Evolutionary conservation across 495 filamentous ascomycete species (phyloP).

Genomic region (Endocarpon pusillum): DNA sequence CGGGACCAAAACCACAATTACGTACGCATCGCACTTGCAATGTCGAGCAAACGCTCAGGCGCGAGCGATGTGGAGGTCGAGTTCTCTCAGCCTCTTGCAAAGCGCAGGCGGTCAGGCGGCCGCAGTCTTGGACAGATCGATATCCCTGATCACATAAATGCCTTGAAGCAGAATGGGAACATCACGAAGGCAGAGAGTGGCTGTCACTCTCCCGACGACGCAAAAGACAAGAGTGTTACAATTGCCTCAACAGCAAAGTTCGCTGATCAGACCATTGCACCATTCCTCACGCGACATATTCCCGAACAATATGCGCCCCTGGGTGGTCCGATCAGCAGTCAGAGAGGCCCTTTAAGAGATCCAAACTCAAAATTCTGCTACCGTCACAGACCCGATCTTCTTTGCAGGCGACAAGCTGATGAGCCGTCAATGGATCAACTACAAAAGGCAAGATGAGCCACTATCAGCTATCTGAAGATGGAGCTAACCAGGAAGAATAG

Average conservation of each 20-base stretch:
- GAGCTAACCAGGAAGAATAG: conserved; percentile 20
- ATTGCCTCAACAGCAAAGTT: too few species aligned
- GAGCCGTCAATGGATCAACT: conserved; percentile 91
- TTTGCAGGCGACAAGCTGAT: conserved; percentile 81
- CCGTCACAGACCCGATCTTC: conserved; percentile 82
- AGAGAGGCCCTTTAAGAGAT: conserved; percentile 25
- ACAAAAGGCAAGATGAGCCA: conserved; percentile 45
- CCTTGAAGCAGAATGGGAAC: not conserved
- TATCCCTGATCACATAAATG: not conserved
- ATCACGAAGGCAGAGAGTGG: conserved; percentile 2
- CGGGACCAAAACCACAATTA: too few species aligned
- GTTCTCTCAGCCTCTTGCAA: not conserved
- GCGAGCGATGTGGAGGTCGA: too few species aligned
- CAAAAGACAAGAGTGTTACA: too few species aligned
- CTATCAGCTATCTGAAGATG: conserved; percentile 4
- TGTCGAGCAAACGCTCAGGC: too few species aligned
- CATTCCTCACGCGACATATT: conserved; percentile 74
- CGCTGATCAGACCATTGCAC: conserved; percentile 43
- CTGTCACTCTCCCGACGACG: conserved; percentile 1
- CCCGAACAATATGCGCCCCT: conserved; percentile 65
- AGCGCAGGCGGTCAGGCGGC: conserved; percentile 2
- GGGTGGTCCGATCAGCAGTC: conserved; percentile 27
- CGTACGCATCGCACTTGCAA: too few species aligned
- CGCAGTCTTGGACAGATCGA: not conserved
- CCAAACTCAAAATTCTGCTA: conserved; percentile 90